These are phyloP conservation scores for Phytopythium cucurbitacearum DNA, from an alignment of 352 stramenopile genomes.

Conservation along the genomic window DNA sequence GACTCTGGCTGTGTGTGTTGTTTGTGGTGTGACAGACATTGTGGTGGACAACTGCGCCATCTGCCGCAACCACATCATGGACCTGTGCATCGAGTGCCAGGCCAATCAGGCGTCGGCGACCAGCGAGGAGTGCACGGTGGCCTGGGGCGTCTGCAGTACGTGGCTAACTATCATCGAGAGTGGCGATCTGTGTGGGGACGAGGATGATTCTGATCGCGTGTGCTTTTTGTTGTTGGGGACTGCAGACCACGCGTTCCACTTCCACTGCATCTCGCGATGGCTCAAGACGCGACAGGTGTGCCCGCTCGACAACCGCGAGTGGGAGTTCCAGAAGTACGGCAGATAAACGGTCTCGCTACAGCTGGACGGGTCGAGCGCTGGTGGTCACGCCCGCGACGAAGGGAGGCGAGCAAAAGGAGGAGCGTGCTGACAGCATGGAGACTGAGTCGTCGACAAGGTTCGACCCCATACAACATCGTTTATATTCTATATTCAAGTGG, in stretches of 20 bases:
- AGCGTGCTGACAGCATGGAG: too few species aligned
- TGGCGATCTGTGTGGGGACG: background rate
- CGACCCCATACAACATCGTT: too few species aligned
- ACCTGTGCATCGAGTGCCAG: conserved; percentile 99
- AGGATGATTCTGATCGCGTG: background rate
- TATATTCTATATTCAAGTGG: too few species aligned
- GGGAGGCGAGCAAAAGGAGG: too few species aligned
- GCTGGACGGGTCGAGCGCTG: too few species aligned
- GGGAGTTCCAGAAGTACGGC: conserved; percentile 98
- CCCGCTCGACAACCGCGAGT: conserved; percentile 99
- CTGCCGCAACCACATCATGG: conserved; percentile 99
- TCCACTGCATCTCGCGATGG: conserved; percentile 99
- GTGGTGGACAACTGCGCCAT: conserved; percentile 94
- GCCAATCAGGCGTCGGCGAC: conserved; percentile 87
- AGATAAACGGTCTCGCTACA: conserved; percentile 37
- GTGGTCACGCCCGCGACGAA: too few species aligned
- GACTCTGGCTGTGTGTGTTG: conserved; percentile 6
- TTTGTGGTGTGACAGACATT: conserved; percentile 49
- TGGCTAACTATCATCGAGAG: conserved; percentile 8
- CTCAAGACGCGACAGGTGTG: conserved; percentile 98
- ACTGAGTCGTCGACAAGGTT: too few species aligned
- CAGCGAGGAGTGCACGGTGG: conserved; percentile 85
- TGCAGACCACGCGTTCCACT: conserved; percentile 98
- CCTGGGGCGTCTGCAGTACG: conserved; percentile 85
- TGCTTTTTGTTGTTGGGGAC: conserved; percentile 17